Evolutionary conservation across 73 alveolate genomes (phyloP).

Genomic region (Paramecium caudatum): DNA sequence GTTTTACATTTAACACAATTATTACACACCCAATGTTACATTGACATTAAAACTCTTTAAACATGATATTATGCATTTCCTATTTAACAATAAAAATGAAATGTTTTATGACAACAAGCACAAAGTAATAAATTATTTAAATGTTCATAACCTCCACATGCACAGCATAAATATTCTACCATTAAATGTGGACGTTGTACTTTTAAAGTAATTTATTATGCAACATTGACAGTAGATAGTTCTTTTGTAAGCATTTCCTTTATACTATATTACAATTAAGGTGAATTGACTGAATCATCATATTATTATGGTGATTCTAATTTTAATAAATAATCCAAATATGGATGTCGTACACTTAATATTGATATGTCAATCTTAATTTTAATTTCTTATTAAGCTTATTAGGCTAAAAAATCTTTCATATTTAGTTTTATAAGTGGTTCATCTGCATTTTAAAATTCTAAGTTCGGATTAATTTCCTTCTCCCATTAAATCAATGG

Average conservation of each 20-base stretch:
- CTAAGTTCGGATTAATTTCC: neutral
- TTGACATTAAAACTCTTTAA: neutral
- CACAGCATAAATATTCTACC: constrained; percentile 39
- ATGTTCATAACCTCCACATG: constrained; percentile 70
- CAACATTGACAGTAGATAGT: neutral
- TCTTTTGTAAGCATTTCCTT: constrained; percentile 3
- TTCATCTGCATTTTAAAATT: constrained; percentile 31
- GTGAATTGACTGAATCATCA: constrained; percentile 24
- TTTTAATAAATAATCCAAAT: constrained; percentile 61
- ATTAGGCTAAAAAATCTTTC: neutral
- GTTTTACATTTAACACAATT: constrained; percentile 40
- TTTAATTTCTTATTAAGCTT: constrained; percentile 39
- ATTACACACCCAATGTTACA: constrained; percentile 36
- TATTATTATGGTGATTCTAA: neutral
- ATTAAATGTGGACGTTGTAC: constrained; percentile 4
- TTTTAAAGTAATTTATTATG: neutral
- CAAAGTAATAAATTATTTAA: constrained; percentile 34
- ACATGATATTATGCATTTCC: constrained; percentile 16
- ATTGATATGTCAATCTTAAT: neutral
- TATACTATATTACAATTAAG: neutral
- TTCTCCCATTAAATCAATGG: constrained; percentile 49
- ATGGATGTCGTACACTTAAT: constrained; percentile 19
- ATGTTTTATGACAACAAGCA: neutral
- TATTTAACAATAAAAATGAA: constrained; percentile 51
- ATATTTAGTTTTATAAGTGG: constrained; percentile 12